Evolutionary conservation across 2,329 filamentous ascomycete genomes (phyloP).

Genomic region (Xylariaceae sp.): DNA sequence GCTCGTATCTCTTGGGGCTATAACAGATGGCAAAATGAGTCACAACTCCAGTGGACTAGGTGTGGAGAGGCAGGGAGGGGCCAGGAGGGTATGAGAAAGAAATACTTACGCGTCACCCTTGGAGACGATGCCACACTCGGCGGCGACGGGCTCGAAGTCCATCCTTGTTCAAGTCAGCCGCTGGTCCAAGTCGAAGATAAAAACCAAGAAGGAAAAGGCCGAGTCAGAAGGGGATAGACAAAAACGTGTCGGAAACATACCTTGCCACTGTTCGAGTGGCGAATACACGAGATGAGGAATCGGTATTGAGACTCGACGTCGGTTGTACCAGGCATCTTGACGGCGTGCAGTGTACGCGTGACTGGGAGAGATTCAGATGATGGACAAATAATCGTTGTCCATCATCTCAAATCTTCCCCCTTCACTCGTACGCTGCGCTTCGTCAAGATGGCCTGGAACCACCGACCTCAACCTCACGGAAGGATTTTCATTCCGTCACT

Average conservation of each 20-base stretch:
- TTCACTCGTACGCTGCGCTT: too few species aligned
- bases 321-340: too few species aligned
- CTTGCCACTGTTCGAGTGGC: constrained; percentile 50
- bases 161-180: constrained; percentile 38
- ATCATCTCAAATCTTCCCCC: too few species aligned
- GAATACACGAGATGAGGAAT: constrained; percentile 61
- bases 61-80: neutral
- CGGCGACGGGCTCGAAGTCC: constrained; percentile 57
- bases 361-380: too few species aligned
- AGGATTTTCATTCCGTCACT: too few species aligned
- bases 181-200: constrained; percentile 1
- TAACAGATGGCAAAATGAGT: too few species aligned
- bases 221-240: neutral
- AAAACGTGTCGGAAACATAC: constrained; percentile 35
- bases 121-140: constrained; percentile 53
- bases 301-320: constrained; percentile 51
- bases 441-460: too few species aligned
- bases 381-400: too few species aligned
- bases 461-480: too few species aligned
- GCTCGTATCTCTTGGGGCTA: too few species aligned
- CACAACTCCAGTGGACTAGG: neutral
- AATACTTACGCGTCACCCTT: constrained; percentile 68
- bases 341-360: too few species aligned
- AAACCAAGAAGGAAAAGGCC: neutral
- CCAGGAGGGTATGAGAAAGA: neutral